Conservation (phyloP, 306 rosid species). For the Aeschynomene evenia region DNA sequence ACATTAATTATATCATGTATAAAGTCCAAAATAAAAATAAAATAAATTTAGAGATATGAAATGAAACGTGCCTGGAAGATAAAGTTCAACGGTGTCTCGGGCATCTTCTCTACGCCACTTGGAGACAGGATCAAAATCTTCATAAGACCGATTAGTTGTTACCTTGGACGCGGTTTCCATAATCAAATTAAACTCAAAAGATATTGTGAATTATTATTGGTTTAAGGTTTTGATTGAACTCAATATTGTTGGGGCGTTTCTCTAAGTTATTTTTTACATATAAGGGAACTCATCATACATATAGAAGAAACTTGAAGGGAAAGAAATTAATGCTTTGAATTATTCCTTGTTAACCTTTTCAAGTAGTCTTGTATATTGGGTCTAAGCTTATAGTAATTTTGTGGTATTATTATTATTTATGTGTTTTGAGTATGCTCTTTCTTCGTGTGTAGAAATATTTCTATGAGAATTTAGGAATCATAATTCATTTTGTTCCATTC, state of each 20-base stretch:
- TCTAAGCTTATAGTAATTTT: neutral
- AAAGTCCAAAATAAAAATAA: neutral
- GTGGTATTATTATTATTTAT: neutral
- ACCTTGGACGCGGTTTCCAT: conserved; percentile 40
- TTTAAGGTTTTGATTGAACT: conserved; percentile 4
- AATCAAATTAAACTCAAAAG: neutral
- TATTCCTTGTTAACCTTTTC: conserved; percentile 38
- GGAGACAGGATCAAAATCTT: conserved; percentile 43
- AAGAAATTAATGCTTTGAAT: conserved; percentile 26
- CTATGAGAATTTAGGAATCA: conserved; percentile 10
- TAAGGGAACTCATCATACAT: no score
- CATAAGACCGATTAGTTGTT: conserved; percentile 21
- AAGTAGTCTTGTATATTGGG: conserved; percentile 16
- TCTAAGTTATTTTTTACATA: neutral
- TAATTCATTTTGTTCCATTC: conserved; percentile 33
- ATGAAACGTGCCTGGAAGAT: conserved; percentile 42
- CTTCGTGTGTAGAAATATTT: conserved; percentile 5
- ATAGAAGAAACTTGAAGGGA: neutral
- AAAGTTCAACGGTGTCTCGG: conserved; percentile 43
- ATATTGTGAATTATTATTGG: neutral
- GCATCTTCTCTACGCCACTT: conserved; percentile 36
- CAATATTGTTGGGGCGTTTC: neutral
- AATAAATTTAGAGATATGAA: neutral
- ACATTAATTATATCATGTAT: neutral
- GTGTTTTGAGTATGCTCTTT: neutral